Evolutionary conservation across 2,329 filamentous ascomycete genomes (phyloP), one percentile per base, ranked within the genome.

Genomic region (Acrocalymma vagum): DNA sequence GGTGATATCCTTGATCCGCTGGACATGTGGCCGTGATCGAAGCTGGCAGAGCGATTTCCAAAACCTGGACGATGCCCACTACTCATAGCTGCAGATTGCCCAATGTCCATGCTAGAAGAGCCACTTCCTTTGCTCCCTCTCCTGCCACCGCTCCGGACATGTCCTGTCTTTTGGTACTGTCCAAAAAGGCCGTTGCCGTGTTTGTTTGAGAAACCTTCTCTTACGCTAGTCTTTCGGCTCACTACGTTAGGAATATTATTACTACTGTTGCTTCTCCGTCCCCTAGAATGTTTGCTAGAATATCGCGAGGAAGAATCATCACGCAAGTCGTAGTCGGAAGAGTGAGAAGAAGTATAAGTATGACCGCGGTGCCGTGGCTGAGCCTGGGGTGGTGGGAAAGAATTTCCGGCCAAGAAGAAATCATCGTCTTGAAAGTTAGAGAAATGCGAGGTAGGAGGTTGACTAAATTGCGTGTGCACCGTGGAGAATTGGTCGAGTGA

Each of bases 201-300:
- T 6, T 56, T 60, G 42, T 56, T 43, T 38, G 52, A 20, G 28
- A 51, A 60, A 2, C 44, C 49, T 35, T 70, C 63, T 65, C 73
- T 48, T 59, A 70, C 40, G 46, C 63, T 69, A 20, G 63, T 57
- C 28, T 58, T 66, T 13, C 62, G 51, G 40, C 43, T 55, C 29
- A 65, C 49, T 7, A 51, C 51, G 14, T 47, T 49, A 20, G 55
- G 62, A 57, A 86, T 85, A 63, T 85, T 88, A 23, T 87, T 89
- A 65, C 85, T 88, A 75, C 88, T 93, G 65, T 91, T 90, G 72
- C 89, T 94, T 43, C 88, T 82, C 44, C 86, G 82, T 10, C 83
- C 81, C 33, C 82, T 55, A 62, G 72, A 51, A 58, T 67, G 38
- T 32, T 73, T 72, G 28, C 60, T 62, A 5, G 72, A 69, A 45